A percentile compares a stretch with the other conserved stretches of the same genome.
Conservation (phyloP, 352 stramenopile genomes). For the Globisporangium paroecandrum region DNA sequence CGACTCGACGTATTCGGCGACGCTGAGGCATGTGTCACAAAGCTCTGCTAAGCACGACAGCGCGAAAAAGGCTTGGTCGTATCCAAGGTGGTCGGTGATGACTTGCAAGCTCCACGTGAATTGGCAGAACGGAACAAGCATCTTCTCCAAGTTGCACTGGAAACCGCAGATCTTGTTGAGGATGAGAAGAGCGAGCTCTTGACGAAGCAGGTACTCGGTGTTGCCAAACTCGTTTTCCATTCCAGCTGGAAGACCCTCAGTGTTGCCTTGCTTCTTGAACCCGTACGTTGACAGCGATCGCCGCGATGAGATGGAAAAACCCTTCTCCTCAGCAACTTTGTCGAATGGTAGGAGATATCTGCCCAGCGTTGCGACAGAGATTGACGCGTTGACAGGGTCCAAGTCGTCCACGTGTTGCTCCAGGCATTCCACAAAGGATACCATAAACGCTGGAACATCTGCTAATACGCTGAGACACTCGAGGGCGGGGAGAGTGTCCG, state of each 20-base stretch:
- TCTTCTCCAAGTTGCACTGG: constrained; percentile 64
- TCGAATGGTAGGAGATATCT: constrained; percentile 77
- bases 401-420: constrained; percentile 60
- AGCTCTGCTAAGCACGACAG: constrained; percentile 74
- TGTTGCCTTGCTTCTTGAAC: constrained; percentile 52
- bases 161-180: constrained; percentile 81
- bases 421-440: constrained; percentile 58
- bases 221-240: constrained; percentile 80
- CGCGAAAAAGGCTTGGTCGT: constrained; percentile 76
- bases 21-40: constrained; percentile 70
- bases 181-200: constrained; percentile 73
- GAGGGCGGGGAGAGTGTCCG: constrained; percentile 65
- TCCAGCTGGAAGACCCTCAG: constrained; percentile 24
- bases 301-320: constrained; percentile 72
- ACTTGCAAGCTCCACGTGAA: constrained; percentile 83
- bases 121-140: constrained; percentile 70
- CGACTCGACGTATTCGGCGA: constrained; percentile 70
- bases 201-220: constrained; percentile 65
- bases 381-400: constrained; percentile 60
- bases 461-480: constrained; percentile 70
- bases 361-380: constrained; percentile 71
- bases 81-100: constrained; percentile 75
- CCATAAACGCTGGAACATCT: constrained; percentile 52
- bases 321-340: constrained; percentile 37
- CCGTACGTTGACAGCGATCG: constrained; percentile 73